Evolutionary conservation across 2,329 filamentous ascomycete species (phyloP).

Genomic region (Xylaria hypoxylon): DNA sequence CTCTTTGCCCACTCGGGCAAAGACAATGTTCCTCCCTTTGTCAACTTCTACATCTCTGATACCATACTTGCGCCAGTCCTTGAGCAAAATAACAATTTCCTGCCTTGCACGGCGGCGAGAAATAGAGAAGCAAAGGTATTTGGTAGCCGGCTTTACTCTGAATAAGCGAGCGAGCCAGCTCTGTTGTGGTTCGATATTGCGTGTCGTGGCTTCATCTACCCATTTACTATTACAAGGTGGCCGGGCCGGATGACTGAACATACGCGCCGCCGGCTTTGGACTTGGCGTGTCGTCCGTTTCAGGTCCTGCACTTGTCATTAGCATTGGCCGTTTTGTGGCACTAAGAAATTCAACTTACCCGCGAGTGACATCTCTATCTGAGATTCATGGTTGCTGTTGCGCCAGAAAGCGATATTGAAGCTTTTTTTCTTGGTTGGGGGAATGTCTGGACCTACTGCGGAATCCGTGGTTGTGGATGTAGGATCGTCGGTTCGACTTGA

Average conservation of each 20-base stretch:
- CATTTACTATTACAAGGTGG: constrained; percentile 39
- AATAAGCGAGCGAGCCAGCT: constrained; percentile 93
- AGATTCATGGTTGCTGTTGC: constrained; percentile 56
- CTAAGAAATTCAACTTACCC: constrained; percentile 52
- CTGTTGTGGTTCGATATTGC: constrained; percentile 74
- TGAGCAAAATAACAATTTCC: constrained; percentile 79
- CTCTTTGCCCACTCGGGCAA: constrained; percentile 77
- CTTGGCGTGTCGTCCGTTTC: constrained; percentile 50
- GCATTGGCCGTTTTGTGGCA: constrained; percentile 9
- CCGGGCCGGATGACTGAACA: constrained; percentile 39
- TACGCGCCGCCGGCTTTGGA: constrained; percentile 43
- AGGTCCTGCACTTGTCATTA: constrained; percentile 46
- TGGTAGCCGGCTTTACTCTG: constrained; percentile 84
- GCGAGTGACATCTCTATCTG: constrained; percentile 57
- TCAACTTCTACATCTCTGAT: constrained; percentile 83
- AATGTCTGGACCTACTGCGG: constrained; percentile 38
- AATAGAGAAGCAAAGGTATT: constrained; percentile 79
- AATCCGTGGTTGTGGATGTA: constrained; percentile 42
- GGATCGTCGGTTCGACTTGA: constrained; percentile 37
- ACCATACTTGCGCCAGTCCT: constrained; percentile 85
- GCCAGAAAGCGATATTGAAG: constrained; percentile 68
- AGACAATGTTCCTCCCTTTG: constrained; percentile 81
- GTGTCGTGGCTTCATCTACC: constrained; percentile 47
- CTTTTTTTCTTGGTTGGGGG: constrained; percentile 58
- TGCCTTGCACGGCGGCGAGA: constrained; percentile 79